phyloP scores from a whole-genome alignment of 2,329 filamentous ascomycete genomes.

The Fusarium sp. region DNA sequence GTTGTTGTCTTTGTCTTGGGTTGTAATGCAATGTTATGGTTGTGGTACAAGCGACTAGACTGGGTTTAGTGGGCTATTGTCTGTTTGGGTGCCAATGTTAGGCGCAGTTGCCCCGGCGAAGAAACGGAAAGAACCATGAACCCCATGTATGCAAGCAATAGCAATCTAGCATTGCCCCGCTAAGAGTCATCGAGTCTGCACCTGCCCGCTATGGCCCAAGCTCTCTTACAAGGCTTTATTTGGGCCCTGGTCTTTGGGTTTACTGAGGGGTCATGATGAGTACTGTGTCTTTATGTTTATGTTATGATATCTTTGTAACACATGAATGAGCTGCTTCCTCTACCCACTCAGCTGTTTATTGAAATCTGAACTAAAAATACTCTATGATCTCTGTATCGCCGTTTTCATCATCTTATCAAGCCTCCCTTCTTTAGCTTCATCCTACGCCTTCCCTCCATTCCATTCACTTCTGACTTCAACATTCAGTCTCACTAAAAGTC shows the following conservation, averaged over 20 bases:
- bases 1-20: slow-evolving; percentile 18
- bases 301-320: not conserved
- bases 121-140: slow-evolving; percentile 9
- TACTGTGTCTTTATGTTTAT: not conserved
- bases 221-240: not conserved
- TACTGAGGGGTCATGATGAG: slow-evolving; percentile 19
- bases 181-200: not conserved
- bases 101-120: slow-evolving; percentile 43
- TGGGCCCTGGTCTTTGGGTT: not conserved
- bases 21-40: slow-evolving; percentile 20
- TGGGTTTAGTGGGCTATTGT: slow-evolving; percentile 13
- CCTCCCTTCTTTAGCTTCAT: slow-evolving; percentile 7
- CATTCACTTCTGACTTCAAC: slow-evolving; percentile 14
- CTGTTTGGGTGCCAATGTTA: slow-evolving; percentile 33
- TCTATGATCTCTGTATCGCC: not conserved
- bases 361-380: not conserved
- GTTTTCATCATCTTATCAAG: slow-evolving; percentile 18
- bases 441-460: slow-evolving; percentile 34
- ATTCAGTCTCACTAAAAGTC: not conserved
- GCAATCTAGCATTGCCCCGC: slow-evolving; percentile 5
- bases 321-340: not conserved
- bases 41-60: slow-evolving; percentile 30
- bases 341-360: no score
- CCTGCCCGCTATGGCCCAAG: slow-evolving; percentile 19
- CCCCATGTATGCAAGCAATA: slow-evolving; percentile 2